phyloP scores from a whole-genome alignment of 2,329 filamentous ascomycete genomes.

The Pseudogymnoascus sp. region DNA sequence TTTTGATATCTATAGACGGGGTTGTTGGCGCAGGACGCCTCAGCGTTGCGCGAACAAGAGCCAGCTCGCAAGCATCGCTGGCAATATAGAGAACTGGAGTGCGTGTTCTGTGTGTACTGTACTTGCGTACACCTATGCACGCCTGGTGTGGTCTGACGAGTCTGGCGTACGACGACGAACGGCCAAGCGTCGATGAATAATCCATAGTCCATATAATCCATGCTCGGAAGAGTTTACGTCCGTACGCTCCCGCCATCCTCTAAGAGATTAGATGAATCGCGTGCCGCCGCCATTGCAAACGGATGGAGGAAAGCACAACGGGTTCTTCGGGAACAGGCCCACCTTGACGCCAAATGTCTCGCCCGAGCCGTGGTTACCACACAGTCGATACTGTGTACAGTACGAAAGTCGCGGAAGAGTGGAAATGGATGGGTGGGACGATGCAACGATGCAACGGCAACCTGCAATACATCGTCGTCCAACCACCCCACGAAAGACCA shows the following conservation, averaged over 20 bases:
- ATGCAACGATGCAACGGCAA: background rate
- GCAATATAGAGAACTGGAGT: background rate
- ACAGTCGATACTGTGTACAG: background rate
- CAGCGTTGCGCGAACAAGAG: background rate
- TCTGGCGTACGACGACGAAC: background rate
- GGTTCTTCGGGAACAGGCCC: background rate
- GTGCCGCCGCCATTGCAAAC: slow-evolving; percentile 3
- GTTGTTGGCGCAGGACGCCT: background rate
- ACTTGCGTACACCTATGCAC: slow-evolving; percentile 2
- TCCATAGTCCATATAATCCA: background rate
- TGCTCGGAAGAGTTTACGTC: background rate
- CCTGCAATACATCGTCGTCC: slow-evolving; percentile 3
- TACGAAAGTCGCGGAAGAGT: background rate
- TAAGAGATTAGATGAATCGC: background rate
- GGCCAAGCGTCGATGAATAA: background rate
- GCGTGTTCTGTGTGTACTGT: background rate
- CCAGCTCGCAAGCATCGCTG: background rate
- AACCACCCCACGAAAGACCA: background rate
- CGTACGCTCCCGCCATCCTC: background rate
- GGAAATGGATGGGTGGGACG: background rate
- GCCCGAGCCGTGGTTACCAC: background rate
- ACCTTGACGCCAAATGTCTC: slow-evolving; percentile 1
- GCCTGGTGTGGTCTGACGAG: background rate
- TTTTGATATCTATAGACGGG: background rate
- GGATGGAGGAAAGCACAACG: background rate